Evolutionary conservation across 2,329 filamentous ascomycete genomes (phyloP).

Genomic region (Aspergillus ochraceoroseus): DNA sequence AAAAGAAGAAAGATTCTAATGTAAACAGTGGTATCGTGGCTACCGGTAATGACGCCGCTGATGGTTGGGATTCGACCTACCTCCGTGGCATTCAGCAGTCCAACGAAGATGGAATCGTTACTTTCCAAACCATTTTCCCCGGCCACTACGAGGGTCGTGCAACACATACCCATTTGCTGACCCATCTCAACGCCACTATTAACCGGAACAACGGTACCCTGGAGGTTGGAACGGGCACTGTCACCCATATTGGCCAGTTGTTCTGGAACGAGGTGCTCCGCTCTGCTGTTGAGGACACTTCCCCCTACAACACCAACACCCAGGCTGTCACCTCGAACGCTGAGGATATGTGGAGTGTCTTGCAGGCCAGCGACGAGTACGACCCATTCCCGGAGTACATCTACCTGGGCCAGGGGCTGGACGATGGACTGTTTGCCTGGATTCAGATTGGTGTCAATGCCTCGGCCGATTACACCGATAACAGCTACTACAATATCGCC

Average conservation of each 20-base stretch:
- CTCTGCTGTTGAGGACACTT: slow-evolving; percentile 40
- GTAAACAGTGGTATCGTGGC: slow-evolving; percentile 25
- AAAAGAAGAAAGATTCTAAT: slow-evolving; percentile 12
- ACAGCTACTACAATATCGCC: slow-evolving; percentile 24
- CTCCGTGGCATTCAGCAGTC: slow-evolving; percentile 48
- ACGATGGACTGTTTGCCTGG: slow-evolving; percentile 48
- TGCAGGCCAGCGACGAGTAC: slow-evolving; percentile 43
- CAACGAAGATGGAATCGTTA: slow-evolving; percentile 47
- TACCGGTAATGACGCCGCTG: slow-evolving; percentile 28
- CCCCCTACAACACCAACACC: slow-evolving; percentile 35
- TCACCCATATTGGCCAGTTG: slow-evolving; percentile 50
- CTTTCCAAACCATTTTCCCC: slow-evolving; percentile 47
- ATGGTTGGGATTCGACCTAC: slow-evolving; percentile 42
- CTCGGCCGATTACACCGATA: slow-evolving; percentile 31
- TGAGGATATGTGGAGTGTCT: slow-evolving; percentile 42
- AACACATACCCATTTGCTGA: slow-evolving; percentile 49
- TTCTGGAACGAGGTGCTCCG: slow-evolving; percentile 49
- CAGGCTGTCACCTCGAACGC: slow-evolving; percentile 40
- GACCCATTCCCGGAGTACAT: slow-evolving; percentile 54
- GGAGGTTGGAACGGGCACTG: slow-evolving; percentile 38
- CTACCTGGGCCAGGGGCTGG: slow-evolving; percentile 48
- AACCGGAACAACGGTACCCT: slow-evolving; percentile 45
- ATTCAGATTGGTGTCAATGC: slow-evolving; percentile 48
- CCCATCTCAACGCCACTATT: slow-evolving; percentile 38
- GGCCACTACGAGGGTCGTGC: slow-evolving; percentile 48